A percentile compares a stretch with the other conserved stretches of the same genome.
Conservation (phyloP, 2,329 filamentous ascomycete genomes). For the Monosporascus sp. region DNA sequence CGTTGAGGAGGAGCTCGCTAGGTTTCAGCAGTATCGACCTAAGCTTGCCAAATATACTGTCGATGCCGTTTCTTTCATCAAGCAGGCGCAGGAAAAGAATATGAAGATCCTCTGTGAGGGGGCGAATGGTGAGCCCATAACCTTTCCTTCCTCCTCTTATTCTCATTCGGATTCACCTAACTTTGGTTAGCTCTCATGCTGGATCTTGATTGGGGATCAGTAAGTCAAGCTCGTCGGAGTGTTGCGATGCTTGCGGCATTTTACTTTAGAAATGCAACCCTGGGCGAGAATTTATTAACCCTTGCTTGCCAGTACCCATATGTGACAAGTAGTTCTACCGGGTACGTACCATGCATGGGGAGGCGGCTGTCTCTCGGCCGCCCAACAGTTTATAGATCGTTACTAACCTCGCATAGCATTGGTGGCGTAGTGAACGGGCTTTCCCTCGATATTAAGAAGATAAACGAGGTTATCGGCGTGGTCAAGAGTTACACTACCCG, state of each 20-base stretch:
- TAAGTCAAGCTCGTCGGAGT: no score
- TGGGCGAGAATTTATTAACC: neutral
- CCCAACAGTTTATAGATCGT: no score
- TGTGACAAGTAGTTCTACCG: conserved; percentile 51
- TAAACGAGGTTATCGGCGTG: conserved; percentile 50
- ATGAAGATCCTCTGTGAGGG: conserved; percentile 63
- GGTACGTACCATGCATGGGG: conserved; percentile 14
- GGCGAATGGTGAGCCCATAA: conserved; percentile 36
- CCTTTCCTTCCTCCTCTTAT: no score
- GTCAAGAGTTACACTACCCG: conserved; percentile 53
- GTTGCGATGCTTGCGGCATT: neutral
- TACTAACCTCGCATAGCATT: neutral
- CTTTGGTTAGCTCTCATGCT: conserved; percentile 42
- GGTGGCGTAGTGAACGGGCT: no score
- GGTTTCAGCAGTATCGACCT: conserved; percentile 53
- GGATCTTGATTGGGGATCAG: conserved; percentile 41
- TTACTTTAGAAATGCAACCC: neutral
- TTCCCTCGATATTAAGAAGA: conserved; percentile 27
- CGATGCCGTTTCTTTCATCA: conserved; percentile 62
- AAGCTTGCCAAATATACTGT: conserved; percentile 56
- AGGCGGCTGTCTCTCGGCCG: no score
- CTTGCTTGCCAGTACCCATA: conserved; percentile 44
- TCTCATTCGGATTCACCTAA: no score
- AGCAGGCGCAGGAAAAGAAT: conserved; percentile 52
- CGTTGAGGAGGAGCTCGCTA: conserved; percentile 61